phyloP scores from a whole-genome alignment of 2,329 filamentous ascomycete genomes.

The Claviceps paspali region DNA sequence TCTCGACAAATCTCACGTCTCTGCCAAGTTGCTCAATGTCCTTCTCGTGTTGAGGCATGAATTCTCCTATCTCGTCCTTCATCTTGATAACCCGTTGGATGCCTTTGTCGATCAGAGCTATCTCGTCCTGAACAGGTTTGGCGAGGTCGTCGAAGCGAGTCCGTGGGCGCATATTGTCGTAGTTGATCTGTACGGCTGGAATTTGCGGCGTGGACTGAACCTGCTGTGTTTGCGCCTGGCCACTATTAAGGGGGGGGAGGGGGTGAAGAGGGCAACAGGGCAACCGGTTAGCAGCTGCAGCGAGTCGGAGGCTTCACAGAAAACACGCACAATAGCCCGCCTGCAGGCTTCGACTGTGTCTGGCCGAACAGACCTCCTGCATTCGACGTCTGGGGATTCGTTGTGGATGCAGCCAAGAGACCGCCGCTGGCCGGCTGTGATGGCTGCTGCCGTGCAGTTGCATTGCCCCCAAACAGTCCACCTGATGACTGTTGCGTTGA shows the following conservation, averaged over 20 bases:
- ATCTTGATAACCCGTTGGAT: slow-evolving; percentile 69
- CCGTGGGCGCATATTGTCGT: slow-evolving; percentile 65
- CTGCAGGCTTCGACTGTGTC: slow-evolving; percentile 18
- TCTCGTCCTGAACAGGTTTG: slow-evolving; percentile 63
- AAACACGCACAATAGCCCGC: slow-evolving; percentile 18
- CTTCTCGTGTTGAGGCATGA: slow-evolving; percentile 40
- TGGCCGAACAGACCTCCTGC: slow-evolving; percentile 18
- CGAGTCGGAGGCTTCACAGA: not conserved
- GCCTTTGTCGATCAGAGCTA: slow-evolving; percentile 62
- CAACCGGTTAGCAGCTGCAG: not conserved
- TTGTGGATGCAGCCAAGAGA: slow-evolving; percentile 14
- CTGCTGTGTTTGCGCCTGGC: slow-evolving; percentile 16
- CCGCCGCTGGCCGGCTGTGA: slow-evolving; percentile 15
- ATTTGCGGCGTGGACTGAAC: slow-evolving; percentile 32
- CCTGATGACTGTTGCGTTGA: slow-evolving; percentile 11
- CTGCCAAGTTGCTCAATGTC: slow-evolving; percentile 31
- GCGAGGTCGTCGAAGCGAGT: slow-evolving; percentile 86
- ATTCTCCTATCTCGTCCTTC: slow-evolving; percentile 60
- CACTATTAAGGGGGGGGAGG: slow-evolving; percentile 8
- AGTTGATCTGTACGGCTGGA: slow-evolving; percentile 64
- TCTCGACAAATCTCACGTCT: slow-evolving; percentile 33
- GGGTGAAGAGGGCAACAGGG: too few species aligned
- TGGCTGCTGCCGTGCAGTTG: slow-evolving; percentile 11
- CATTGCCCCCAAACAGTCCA: slow-evolving; percentile 17
- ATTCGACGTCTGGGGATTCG: slow-evolving; percentile 8